Conservation (phyloP, 1,284 basidiomycete species). For the Volvariella surrecta region DNA sequence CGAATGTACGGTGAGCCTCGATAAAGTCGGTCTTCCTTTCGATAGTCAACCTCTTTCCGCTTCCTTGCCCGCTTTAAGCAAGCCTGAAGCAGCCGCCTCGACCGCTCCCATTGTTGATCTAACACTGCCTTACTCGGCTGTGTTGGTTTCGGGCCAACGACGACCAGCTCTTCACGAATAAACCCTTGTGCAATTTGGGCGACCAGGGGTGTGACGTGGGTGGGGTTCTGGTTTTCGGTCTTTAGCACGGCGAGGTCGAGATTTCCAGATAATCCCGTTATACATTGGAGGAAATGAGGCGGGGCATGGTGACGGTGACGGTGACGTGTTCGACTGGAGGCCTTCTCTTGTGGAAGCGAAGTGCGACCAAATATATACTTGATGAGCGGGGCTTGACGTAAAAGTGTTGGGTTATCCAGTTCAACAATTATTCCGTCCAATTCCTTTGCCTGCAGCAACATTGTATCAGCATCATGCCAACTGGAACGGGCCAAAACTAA, state of each 20-base stretch:
- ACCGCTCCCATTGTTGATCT: conserved; percentile 17
- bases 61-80: conserved; percentile 18
- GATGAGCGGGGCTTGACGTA: conserved; percentile 10
- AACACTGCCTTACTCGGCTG: conserved; percentile 17
- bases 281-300: conserved; percentile 17
- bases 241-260: conserved; percentile 46
- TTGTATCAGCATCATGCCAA: not conserved
- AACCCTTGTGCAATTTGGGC: conserved; percentile 36
- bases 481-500: conserved; percentile 17
- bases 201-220: conserved; percentile 54
- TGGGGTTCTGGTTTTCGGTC: conserved; percentile 42
- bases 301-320: not conserved
- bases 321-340: not conserved
- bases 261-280: conserved; percentile 25
- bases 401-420: conserved; percentile 12
- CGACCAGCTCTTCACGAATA: conserved; percentile 41
- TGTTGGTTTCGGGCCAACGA: conserved; percentile 37
- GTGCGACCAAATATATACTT: conserved; percentile 5
- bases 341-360: not conserved
- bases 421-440: conserved; percentile 23
- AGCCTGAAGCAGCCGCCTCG: conserved; percentile 14
- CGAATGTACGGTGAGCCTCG: conserved; percentile 19
- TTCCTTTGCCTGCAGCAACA: conserved; percentile 9
- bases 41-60: conserved; percentile 16
- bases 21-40: conserved; percentile 19